Conservation (phyloP, 768 basidiomycete species). For the Naganishia antarctica region DNA sequence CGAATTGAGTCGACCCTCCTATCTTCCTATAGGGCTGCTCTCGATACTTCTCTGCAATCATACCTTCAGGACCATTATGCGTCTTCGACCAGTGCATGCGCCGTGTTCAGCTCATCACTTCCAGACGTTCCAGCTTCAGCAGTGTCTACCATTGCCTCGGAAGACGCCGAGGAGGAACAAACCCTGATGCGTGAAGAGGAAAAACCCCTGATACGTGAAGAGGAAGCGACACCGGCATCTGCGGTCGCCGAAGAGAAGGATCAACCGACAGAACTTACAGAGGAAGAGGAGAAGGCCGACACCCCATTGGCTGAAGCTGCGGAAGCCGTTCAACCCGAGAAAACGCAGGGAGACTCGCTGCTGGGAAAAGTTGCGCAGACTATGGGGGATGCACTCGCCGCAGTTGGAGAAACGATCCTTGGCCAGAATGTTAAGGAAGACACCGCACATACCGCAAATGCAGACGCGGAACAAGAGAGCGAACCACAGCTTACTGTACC, state of each 20-base stretch:
- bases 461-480: neutral
- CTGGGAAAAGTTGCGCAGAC: neutral
- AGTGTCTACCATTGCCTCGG: conserved; percentile 7
- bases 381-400: neutral
- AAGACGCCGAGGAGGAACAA: conserved; percentile 19
- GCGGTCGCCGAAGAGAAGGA: neutral
- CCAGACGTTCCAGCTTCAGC: conserved; percentile 23
- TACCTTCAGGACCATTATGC: conserved; percentile 79
- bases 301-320: neutral
- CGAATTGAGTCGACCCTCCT: neutral
- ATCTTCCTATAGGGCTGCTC: conserved; percentile 56
- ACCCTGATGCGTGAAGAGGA: neutral
- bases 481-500: too few relatives aligned
- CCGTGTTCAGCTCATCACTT: conserved; percentile 55
- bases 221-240: neutral
- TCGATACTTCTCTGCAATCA: conserved; percentile 63
- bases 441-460: neutral
- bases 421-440: neutral
- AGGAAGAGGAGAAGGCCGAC: neutral
- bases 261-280: neutral
- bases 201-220: conserved; percentile 1
- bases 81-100: conserved; percentile 60
- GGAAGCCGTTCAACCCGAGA: neutral
- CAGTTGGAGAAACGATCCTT: neutral
- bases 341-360: neutral